Evolutionary conservation across 164 flowering plant species (phyloP), one percentile per base, ranked within the genome.

Genomic region (Nymphaea thermarum): DNA sequence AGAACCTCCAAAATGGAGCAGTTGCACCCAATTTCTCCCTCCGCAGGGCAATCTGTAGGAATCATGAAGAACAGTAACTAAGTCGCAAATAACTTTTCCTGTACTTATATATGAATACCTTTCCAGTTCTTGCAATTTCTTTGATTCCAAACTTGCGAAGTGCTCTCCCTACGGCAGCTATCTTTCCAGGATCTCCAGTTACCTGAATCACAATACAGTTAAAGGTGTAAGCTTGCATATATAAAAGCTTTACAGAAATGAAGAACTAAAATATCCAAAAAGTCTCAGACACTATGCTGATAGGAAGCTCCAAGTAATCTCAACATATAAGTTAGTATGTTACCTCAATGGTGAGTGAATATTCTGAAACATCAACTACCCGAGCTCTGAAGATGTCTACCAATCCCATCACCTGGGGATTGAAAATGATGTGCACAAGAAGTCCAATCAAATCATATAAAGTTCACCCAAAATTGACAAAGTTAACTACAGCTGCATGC

Each of bases 131-230:
- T 16, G 97, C 94, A 68, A 92, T 77, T 78, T 95, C 93, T 76
- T 71, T 87, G 72, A 95, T 85, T 45, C 98, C 97, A 79, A 90
- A 92, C 80, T 92, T 95, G 51, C 77, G 77, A 42, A 95, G 76
- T 70, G 89, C 90, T 73, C 90, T 85, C 66, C 78, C 81, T 7
- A 90, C 81, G 65, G 98, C 94, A 72, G 71, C 89, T 80, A 92
- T 83, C 82, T 95, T 95, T 44, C 99, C 99, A n/a, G 99, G 99
- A 78, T 95, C 99, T 74, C 99, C 99, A 70, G 99, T 95, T 44
- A 95, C 94, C 99, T 95, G 68, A 64, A 65, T 59, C 43, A 59
- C 7, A 17, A 61, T 6, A 62, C 64, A 62, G 42, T 17, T 62
- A 62, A 62, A 15, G 57, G 8, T 51, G 3, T 51, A 8, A 8